Evolutionary conservation across 2,329 filamentous ascomycete genomes (phyloP).

Genomic region (Periconia digitata): DNA sequence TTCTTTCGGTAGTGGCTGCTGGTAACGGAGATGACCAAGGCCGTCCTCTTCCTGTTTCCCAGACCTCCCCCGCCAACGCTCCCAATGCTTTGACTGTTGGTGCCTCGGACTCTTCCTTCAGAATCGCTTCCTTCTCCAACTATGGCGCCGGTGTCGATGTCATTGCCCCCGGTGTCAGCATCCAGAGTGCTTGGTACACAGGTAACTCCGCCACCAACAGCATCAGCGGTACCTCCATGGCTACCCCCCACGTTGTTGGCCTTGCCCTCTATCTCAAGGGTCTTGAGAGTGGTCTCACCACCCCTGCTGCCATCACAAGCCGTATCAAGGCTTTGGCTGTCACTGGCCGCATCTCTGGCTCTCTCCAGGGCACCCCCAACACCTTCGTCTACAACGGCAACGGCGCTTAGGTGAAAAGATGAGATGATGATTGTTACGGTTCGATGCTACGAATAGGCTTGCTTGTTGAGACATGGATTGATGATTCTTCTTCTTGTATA

Average conservation of each 20-base stretch:
- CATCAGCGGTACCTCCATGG: constrained; percentile 64
- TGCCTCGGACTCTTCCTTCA: constrained; percentile 24
- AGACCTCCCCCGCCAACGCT: constrained; percentile 28
- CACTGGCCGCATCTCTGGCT: constrained; percentile 7
- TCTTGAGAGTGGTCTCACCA: constrained; percentile 38
- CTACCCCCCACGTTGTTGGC: constrained; percentile 66
- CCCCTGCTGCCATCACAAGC: constrained; percentile 14
- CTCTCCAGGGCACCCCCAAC: constrained; percentile 18
- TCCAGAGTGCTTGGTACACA: constrained; percentile 47
- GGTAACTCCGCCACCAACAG: constrained; percentile 38
- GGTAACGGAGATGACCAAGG: constrained; percentile 24
- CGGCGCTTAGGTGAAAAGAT: constrained; percentile 11
- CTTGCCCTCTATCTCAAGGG: constrained; percentile 67
- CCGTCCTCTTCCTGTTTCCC: constrained; percentile 16
- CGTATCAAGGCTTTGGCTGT: constrained; percentile 18
- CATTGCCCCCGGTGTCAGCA: constrained; percentile 33
- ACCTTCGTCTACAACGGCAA: constrained; percentile 22
- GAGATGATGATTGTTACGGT: too few relatives aligned
- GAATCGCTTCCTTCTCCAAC: constrained; percentile 30
- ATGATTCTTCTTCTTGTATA: too few relatives aligned
- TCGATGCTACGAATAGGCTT: too few relatives aligned
- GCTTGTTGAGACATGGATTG: too few relatives aligned
- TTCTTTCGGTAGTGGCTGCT: constrained; percentile 35
- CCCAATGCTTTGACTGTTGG: constrained; percentile 31
- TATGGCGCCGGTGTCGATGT: constrained; percentile 30